A percentile compares a stretch with the other conserved stretches of the same genome.
phyloP scores from a whole-genome alignment of 1,139 yeast genomes.

The Keqinozyma sinolaborantium region DNA sequence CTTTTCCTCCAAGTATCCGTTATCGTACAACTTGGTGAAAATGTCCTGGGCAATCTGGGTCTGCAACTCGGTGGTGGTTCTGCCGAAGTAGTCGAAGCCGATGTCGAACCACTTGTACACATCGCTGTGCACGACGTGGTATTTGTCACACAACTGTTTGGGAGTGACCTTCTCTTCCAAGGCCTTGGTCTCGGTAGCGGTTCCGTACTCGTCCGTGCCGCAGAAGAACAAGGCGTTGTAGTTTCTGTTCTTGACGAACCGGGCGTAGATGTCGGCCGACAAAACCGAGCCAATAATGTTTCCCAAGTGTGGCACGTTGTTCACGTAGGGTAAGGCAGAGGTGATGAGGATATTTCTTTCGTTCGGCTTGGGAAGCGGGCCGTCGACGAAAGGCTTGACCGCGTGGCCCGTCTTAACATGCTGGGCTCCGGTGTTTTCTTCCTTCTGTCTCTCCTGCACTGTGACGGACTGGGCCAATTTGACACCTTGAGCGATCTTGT shows the following conservation, averaged over 20 bases:
- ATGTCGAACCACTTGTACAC: slow-evolving; percentile 97
- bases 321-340: slow-evolving; percentile 95
- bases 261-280: slow-evolving; percentile 90
- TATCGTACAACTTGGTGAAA: slow-evolving; percentile 67
- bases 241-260: slow-evolving; percentile 87
- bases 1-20: slow-evolving; percentile 81
- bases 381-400: slow-evolving; percentile 31
- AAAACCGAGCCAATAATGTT: slow-evolving; percentile 93
- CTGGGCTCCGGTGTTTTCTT: slow-evolving; percentile 55
- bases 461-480: slow-evolving; percentile 35
- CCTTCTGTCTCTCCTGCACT: slow-evolving; percentile 42
- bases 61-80: slow-evolving; percentile 90
- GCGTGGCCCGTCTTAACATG: slow-evolving; percentile 41
- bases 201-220: slow-evolving; percentile 99
- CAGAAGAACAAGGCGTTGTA: slow-evolving; percentile 83
- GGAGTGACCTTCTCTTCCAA: slow-evolving; percentile 91
- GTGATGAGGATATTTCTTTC: slow-evolving; percentile 85
- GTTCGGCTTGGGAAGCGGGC: slow-evolving; percentile 54
- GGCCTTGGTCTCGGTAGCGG: slow-evolving; percentile 98
- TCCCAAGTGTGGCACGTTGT: slow-evolving; percentile 97
- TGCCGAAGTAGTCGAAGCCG: slow-evolving; percentile 91
- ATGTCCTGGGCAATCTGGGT: slow-evolving; percentile 96
- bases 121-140: slow-evolving; percentile 78
- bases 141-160: slow-evolving; percentile 83
- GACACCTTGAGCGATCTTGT: slow-evolving; percentile 36